Base-by-base conservation (phyloP, 306 rosid species). In the Begonia loranthoides region DNA sequence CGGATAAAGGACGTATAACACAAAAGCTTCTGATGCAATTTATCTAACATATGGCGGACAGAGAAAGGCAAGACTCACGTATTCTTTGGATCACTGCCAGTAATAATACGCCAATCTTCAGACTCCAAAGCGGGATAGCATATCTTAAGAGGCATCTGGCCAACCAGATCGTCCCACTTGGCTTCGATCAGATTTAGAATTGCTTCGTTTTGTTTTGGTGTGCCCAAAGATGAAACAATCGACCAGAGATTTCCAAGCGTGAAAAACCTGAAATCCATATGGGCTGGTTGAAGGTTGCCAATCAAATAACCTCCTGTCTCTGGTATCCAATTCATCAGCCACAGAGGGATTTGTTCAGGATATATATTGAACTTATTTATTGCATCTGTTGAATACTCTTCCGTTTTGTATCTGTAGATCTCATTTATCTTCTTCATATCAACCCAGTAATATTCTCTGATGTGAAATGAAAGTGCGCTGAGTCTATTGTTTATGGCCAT, bases 281-380 rank as follows among this genome's bases (percentile, higher is more conserved):
- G 96, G 65, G 95, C 95, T 55, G 99, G 99, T 52, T 90, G 99
- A 50, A 90, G 73, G 63, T 86, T 90, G 65, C 99, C 99, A 19
- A 90, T 69, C 52, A 90, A 59, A 69, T 74, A 90, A 24, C 99
- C 99, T 15, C 99, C 95, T 66, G 73, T 80, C 66, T 83, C 88
- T 36, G 99, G 95, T 71, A 90, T 57, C 99, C 96, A 90, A 70
- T 90, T 88, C 86, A 83, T 80, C 68, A 83, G 73, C 99, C 99
- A 90, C 49, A 28, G 47, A 34, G 99, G 95, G 63, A 90, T 90
- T 73, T 90, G 99, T 11, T 90, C 99, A 19, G 99, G 99, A 70
- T 90, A 90, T 47, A 90, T 90, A 58, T 90, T 90, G 80, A 90
- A 90, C 76, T 86, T 90, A 73, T 90, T 90, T 16, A 73, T 83